Conservation (phyloP, 768 basidiomycete genomes). For the Leucogyrophana mollusca region DNA sequence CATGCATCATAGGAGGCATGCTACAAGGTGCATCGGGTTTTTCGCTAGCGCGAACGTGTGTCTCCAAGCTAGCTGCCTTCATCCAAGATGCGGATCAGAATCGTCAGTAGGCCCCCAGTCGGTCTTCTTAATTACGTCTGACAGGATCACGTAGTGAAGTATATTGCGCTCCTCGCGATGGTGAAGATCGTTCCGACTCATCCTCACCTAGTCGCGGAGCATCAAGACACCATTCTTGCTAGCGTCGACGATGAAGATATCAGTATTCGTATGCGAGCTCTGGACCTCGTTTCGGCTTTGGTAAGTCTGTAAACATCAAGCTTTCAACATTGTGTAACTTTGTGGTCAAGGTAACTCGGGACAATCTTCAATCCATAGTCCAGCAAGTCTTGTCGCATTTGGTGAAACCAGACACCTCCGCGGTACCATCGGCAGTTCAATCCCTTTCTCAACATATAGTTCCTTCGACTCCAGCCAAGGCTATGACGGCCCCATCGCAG, state of each 20-base stretch:
- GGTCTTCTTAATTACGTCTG: not conserved
- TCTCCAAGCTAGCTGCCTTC: slow-evolving; percentile 91
- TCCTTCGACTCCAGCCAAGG: slow-evolving; percentile 34
- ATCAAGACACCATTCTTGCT: slow-evolving; percentile 87
- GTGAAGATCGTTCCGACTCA: slow-evolving; percentile 94
- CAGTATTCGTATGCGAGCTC: slow-evolving; percentile 92
- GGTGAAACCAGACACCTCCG: slow-evolving; percentile 53
- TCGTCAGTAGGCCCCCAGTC: slow-evolving; percentile 60
- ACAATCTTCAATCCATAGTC: slow-evolving; percentile 86
- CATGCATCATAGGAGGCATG: slow-evolving; percentile 97
- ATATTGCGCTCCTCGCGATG: slow-evolving; percentile 93
- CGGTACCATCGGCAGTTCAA: slow-evolving; percentile 57
- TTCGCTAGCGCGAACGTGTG: slow-evolving; percentile 81
- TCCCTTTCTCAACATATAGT: slow-evolving; percentile 53
- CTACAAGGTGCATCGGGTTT: slow-evolving; percentile 76
- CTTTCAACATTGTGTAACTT: slow-evolving; percentile 1
- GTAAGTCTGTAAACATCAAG: slow-evolving; percentile 39
- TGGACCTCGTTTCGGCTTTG: slow-evolving; percentile 93
- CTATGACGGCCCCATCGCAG: slow-evolving; percentile 54
- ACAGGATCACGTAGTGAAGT: slow-evolving; percentile 72
- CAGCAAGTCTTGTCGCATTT: slow-evolving; percentile 90
- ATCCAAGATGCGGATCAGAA: slow-evolving; percentile 95
- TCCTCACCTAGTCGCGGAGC: slow-evolving; percentile 84
- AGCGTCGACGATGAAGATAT: slow-evolving; percentile 93
- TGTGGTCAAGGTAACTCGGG: slow-evolving; percentile 63